Evolutionary conservation across 441 rosid genomes (phyloP).

Genomic region (Corymbia calophylla): DNA sequence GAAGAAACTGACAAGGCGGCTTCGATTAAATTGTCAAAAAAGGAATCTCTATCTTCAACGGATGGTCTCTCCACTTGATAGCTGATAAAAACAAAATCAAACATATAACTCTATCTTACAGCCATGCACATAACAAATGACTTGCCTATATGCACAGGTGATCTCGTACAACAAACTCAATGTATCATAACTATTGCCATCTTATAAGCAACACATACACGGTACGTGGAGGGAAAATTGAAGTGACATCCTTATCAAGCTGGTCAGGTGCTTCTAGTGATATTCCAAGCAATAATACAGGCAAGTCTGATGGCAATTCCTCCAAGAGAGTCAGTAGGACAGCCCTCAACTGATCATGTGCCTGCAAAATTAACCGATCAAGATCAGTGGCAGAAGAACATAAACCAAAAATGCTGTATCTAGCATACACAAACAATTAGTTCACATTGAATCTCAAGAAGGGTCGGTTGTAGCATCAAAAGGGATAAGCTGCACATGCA

Average conservation of each 20-base stretch:
- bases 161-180: neutral
- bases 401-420: neutral
- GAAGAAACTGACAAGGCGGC: conserved; percentile 85
- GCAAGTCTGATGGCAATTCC: conserved; percentile 85
- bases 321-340: conserved; percentile 86
- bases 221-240: conserved; percentile 65
- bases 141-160: neutral
- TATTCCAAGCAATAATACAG: conserved; percentile 85
- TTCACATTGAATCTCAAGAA: conserved; percentile 1
- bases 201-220: conserved; percentile 46
- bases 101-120: conserved; percentile 1
- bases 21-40: conserved; percentile 73
- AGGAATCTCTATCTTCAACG: conserved; percentile 68
- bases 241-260: conserved; percentile 37
- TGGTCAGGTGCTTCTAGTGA: conserved; percentile 45
- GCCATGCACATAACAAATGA: neutral
- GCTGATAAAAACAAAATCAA: conserved; percentile 44
- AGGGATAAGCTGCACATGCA: neutral
- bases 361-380: conserved; percentile 41
- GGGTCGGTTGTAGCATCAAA: neutral
- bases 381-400: neutral
- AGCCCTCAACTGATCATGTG: conserved; percentile 94
- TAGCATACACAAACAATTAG: neutral
- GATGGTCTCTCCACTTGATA: conserved; percentile 74
- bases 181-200: neutral